Evolutionary conservation across 805 yeast species (phyloP), one percentile per base, ranked within the genome.

Genomic region (Candida nitratophila): DNA sequence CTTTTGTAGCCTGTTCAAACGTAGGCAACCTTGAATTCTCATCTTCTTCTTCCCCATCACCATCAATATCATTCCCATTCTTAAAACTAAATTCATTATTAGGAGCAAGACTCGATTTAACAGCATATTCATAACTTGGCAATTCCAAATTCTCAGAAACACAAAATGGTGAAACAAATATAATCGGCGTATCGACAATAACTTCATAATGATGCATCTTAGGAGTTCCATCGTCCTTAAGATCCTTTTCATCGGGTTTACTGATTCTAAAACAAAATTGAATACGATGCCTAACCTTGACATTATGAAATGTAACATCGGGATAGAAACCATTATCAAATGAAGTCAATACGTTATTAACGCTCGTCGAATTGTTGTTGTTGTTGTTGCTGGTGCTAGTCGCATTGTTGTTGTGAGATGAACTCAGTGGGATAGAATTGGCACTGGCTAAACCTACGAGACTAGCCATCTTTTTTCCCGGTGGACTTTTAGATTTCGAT

Each of bases 191-290:
- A 56, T 85, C 93, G 34, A 85, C 83, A 37, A 85, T 77, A 19
- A 85, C 90, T 52, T 85, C 95, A 54, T 81, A 85, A 58, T 85
- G 90, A 53, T 83, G 88, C 65, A 78, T 62, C 48, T 74, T 76
- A 2, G 66, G 59, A 33, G 62, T 64, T 4, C 60, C 63, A 37
- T 58, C 63, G 12, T 47, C 33, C 11, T 41, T 44, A 16, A 44
- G 47, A 53, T 71, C 39, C 16, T 62, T 57, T 0, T 76, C 71
- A 46, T 81, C 84, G 1, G 79, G 79, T 51, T 74, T 79, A 12
- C 86, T 77, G 24, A 85, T 77, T 45, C 93, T 66, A 45, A 85
- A 73, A 52, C 84, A 78, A 4, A 85, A 72, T 57, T 85, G 93
- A 41, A 85, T 60, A 41, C 89, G 67, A 59, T 85, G 95, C 44